Evolutionary conservation across 352 stramenopile species (phyloP), one percentile per base, ranked within the genome.

Genomic region (Phytophthora syringae): DNA sequence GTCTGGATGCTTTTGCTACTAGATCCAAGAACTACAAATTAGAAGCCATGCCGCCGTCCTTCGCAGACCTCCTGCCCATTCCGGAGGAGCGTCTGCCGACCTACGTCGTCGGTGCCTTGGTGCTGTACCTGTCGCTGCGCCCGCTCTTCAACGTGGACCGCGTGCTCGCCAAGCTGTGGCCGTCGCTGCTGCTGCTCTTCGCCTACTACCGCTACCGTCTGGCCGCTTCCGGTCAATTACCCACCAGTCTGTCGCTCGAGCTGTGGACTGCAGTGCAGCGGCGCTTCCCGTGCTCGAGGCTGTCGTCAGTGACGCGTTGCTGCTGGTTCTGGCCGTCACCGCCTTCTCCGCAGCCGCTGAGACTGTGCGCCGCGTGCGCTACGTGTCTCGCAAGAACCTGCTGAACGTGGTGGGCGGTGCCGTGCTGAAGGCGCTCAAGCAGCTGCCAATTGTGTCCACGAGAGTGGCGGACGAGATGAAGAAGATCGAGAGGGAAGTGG

Each of bases 1-100:
- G 70, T 84, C 11, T 97, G 90, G 90, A 92, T 91, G 60, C 74
- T 97, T 5, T 67, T 97, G n/a, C 70, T 98, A 10, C 91, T 98
- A n/a, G n/a, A n/a, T n/a, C n/a, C n/a, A n/a, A n/a, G n/a, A n/a
- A n/a, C n/a, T n/a, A n/a, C n/a, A n/a, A n/a, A n/a, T n/a, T n/a
- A n/a, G n/a, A n/a, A n/a, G n/a, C n/a, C 18, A 45, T 86, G 59
- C 43, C 66, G 20, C 52, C 59, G 9, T 68, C 64, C 16, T 40
- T 69, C 4, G 40, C 60, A 11, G 66, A 65, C 24, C 42, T 72
- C n/a, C 20, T 74, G 5, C 44, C 69, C 11, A 44, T 83, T 21
- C 53, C 64, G 0, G 67, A 77, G 44, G 69, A 84, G 49, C 52
- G 65, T 45, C 18, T 82, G 10, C 64, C 56, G 11, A 52, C 67